Percentiles rank a stretch among this genome's conserved stretches.
Evolutionary conservation across 2,329 filamentous ascomycete genomes (phyloP).

Genomic region (Diaporthe destruens): DNA sequence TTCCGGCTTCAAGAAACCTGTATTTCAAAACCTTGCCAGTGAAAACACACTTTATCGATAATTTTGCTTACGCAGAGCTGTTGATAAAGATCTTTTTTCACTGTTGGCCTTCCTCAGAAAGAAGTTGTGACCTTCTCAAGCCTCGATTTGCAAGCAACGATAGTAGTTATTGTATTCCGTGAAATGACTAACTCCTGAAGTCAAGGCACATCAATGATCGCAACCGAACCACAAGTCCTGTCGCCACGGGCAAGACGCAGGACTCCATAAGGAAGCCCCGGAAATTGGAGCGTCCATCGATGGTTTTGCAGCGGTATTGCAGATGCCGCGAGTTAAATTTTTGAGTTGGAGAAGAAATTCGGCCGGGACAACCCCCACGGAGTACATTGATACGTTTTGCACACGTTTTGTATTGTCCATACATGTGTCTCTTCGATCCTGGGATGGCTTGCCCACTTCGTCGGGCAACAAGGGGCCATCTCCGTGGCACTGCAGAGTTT

Average conservation of each 20-base stretch:
- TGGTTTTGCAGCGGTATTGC: not conserved
- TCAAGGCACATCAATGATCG: no score
- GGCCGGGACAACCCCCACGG: not conserved
- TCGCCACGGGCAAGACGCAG: not conserved
- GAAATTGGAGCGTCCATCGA: not conserved
- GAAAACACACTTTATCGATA: not conserved
- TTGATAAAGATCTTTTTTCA: not conserved
- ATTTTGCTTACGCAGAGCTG: not conserved
- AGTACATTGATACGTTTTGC: constrained; percentile 1
- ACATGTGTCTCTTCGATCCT: constrained; percentile 15
- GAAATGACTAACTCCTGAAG: no score
- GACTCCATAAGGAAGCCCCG: not conserved
- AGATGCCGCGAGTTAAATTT: no score
- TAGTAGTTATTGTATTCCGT: no score
- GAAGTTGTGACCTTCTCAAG: not conserved
- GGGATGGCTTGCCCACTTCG: not conserved
- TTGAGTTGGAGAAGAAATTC: not conserved
- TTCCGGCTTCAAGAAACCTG: constrained; percentile 21
- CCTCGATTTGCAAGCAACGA: not conserved
- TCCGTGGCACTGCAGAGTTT: not conserved
- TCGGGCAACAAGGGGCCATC: not conserved
- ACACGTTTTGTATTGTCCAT: not conserved
- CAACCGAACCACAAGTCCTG: not conserved
- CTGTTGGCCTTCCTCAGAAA: not conserved
- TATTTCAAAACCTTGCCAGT: not conserved